A percentile compares a stretch with the other conserved stretches of the same genome.
These are phyloP conservation scores for Boletus subcaerulescens DNA, from an alignment of 768 basidiomycete species.

Conservation along the genomic window DNA sequence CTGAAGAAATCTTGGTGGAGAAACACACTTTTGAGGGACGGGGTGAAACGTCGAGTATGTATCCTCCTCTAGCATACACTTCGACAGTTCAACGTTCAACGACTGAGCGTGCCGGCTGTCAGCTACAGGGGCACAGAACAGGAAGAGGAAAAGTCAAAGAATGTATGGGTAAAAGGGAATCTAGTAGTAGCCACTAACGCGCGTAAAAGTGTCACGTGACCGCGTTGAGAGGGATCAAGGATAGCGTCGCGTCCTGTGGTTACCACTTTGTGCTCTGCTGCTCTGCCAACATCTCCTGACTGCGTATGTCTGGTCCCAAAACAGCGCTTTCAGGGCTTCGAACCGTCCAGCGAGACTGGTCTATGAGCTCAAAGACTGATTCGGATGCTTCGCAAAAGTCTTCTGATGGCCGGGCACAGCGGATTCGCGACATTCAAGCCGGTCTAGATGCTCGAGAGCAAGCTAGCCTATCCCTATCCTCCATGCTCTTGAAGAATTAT, in stretches of 20 bases:
- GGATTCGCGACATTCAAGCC: constrained; percentile 58
- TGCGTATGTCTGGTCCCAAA: constrained; percentile 32
- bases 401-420: constrained; percentile 31
- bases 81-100: too few species aligned
- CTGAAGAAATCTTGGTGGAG: too few species aligned
- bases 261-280: background rate
- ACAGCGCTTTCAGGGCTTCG: constrained; percentile 55
- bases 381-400: constrained; percentile 20
- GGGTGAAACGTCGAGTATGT: too few species aligned
- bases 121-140: too few species aligned
- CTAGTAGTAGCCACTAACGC: too few species aligned
- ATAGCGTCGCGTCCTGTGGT: background rate
- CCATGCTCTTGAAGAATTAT: constrained; percentile 10
- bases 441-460: constrained; percentile 46
- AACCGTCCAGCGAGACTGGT: constrained; percentile 62
- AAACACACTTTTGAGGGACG: too few species aligned
- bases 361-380: constrained; percentile 38
- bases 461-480: constrained; percentile 14
- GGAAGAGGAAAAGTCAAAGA: too few species aligned
- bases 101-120: too few species aligned
- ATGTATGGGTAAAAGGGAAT: too few species aligned
- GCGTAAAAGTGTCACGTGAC: constrained; percentile 15
- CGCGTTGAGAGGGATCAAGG: constrained; percentile 14
- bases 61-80: too few species aligned
- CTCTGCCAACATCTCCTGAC: background rate